phyloP scores from a whole-genome alignment of 1,139 yeast species.

The Candida dubliniensis region DNA sequence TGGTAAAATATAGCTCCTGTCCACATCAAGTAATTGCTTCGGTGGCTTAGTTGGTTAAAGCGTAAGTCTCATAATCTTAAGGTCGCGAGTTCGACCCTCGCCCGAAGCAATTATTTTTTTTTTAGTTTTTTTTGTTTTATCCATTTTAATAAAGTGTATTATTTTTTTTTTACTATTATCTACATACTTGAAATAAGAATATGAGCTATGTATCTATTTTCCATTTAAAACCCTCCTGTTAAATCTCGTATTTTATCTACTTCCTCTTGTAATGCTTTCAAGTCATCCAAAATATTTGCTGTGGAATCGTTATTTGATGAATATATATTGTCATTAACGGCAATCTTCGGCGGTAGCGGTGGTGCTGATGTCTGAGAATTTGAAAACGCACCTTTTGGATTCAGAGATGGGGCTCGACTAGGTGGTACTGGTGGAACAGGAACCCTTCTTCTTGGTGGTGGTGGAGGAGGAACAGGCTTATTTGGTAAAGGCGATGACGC shows the following conservation, averaged over 20 bases:
- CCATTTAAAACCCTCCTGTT: slow-evolving; percentile 47
- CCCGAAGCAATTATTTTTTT: slow-evolving; percentile 41
- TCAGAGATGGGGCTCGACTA: slow-evolving; percentile 20
- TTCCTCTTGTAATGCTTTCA: slow-evolving; percentile 63
- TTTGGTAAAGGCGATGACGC: slow-evolving; percentile 46
- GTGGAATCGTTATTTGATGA: slow-evolving; percentile 35
- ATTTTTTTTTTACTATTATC: neutral
- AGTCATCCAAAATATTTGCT: slow-evolving; percentile 56
- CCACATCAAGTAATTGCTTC: slow-evolving; percentile 30
- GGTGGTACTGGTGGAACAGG: slow-evolving; percentile 42
- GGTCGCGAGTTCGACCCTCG: slow-evolving; percentile 59
- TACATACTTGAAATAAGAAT: too few relatives aligned
- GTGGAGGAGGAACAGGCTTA: slow-evolving; percentile 34
- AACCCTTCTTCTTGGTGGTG: slow-evolving; percentile 39
- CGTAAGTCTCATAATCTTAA: slow-evolving; percentile 48
- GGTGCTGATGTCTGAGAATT: slow-evolving; percentile 18
- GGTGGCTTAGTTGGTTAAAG: slow-evolving; percentile 53
- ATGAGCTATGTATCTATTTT: neutral
- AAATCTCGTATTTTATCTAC: slow-evolving; percentile 54
- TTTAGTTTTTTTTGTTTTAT: slow-evolving; percentile 1
- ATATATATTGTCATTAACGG: slow-evolving; percentile 13
- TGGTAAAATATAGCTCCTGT: too few relatives aligned
- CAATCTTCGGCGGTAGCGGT: slow-evolving; percentile 36
- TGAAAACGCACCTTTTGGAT: slow-evolving; percentile 1
- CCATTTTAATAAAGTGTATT: neutral